Base-by-base conservation (phyloP, 202 grass and related monocot species). In the Alloteropsis angusta region DNA sequence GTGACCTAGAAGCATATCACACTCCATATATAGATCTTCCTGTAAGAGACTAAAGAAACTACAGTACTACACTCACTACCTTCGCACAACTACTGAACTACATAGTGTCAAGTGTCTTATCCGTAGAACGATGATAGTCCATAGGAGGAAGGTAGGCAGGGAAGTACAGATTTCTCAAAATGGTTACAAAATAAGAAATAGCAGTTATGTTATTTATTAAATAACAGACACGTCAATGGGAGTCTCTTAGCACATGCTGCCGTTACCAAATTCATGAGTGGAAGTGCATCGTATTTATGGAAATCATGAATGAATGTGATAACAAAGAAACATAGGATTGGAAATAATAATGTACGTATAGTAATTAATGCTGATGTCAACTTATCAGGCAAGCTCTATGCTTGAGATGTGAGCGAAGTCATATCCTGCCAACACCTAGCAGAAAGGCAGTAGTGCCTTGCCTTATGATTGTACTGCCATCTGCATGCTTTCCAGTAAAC, bases 381-480 rank as follows among this genome's bases (percentile, higher is more conserved):
- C 84, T 64, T 82, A 77, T 64, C 45, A 86, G 35, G 78, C 64
- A 76, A 86, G 54, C n/a, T 76, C 63, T 47, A 70, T 63, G 64
- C 23, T 10, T 56, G 72, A 56, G 26, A 71, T 86, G 26, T 46
- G 45, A 68, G 56, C 18, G 19, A 75, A 71, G 15, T 63, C 28
- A 74, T 71, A 78, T 77, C 38, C 34, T 6, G 26, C 58, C 67
- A 79, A 72, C 75, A 65, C 58, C 67, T 60, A 77, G 66, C 7
- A 77, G 34, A 42, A 41, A 68, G n/a, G 59, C 64, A 71, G 74
- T 19, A 71, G 56, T 16, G 36, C 32, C 42, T 25, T 81, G 54
- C 52, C 52, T 57, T 85, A 50, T 56, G 12, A 61, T 60, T 75
- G 52, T 39, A 49, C 65, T 43, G 34, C 39, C 63, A 76, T 68